These are phyloP conservation scores for Solanum corneliomulleri DNA, from an alignment of 257 asterid species.

Conservation along the genomic window DNA sequence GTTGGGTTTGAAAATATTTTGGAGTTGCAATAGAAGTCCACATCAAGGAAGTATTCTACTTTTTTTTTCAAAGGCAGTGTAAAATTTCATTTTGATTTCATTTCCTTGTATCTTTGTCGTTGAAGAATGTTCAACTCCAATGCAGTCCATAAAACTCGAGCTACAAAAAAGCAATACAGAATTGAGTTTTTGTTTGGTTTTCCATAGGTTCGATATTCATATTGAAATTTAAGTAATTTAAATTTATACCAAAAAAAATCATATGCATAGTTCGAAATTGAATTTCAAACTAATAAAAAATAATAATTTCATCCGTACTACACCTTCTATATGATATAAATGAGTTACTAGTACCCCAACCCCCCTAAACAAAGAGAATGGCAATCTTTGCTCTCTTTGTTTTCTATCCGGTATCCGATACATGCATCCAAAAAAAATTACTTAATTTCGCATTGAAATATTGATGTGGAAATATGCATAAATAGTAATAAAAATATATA, in stretches of 20 bases:
- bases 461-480: neutral
- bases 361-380: neutral
- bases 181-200: neutral
- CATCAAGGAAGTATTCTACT: neutral
- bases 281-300: neutral
- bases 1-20: neutral
- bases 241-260: no score
- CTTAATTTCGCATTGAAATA: neutral
- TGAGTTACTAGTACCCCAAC: neutral
- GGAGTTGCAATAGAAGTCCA: neutral
- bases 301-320: no score
- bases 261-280: no score
- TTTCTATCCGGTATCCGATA: no score
- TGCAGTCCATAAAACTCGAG: neutral
- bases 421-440: no score
- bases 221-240: no score
- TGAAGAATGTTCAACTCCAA: neutral
- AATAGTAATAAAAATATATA: neutral
- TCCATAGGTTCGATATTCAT: fast-evolving
- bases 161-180: neutral
- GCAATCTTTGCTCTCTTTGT: neutral
- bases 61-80: neutral
- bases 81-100: neutral
- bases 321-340: neutral
- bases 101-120: neutral